phyloP scores from a whole-genome alignment of 768 basidiomycete species.

The Ramaria rubella region DNA sequence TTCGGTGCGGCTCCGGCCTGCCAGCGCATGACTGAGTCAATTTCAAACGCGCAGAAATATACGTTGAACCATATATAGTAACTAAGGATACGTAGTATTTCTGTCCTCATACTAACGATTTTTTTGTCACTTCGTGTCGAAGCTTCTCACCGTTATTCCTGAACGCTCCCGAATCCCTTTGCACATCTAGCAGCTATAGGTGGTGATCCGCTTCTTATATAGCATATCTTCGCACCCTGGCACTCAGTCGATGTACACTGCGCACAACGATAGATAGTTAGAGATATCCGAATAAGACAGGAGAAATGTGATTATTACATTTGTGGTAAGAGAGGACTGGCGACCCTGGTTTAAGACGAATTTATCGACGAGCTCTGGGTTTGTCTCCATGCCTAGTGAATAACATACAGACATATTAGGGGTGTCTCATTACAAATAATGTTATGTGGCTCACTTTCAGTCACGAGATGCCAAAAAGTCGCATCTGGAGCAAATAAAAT shows the following conservation, averaged over 20 bases:
- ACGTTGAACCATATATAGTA: too few species aligned
- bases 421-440: not conserved
- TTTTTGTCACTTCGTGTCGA: too few species aligned
- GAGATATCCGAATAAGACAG: not conserved
- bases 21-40: too few species aligned
- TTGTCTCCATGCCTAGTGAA: conserved; percentile 13
- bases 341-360: conserved; percentile 21
- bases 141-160: conserved; percentile 11
- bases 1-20: too few species aligned
- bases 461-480: conserved; percentile 22
- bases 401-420: not conserved
- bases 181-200: conserved; percentile 18
- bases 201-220: conserved; percentile 19
- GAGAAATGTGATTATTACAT: not conserved
- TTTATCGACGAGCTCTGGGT: conserved; percentile 14
- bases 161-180: conserved; percentile 21
- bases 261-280: not conserved
- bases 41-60: too few species aligned
- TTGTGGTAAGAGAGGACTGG: conserved; percentile 11
- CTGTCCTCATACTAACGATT: too few species aligned
- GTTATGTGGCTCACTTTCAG: conserved; percentile 7
- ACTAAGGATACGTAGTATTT: too few species aligned
- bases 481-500: conserved; percentile 15
- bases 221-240: conserved; percentile 21
- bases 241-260: conserved; percentile 19